Conservation (phyloP, 345 rosid genomes). For the Crucihimalaya himalaica region DNA sequence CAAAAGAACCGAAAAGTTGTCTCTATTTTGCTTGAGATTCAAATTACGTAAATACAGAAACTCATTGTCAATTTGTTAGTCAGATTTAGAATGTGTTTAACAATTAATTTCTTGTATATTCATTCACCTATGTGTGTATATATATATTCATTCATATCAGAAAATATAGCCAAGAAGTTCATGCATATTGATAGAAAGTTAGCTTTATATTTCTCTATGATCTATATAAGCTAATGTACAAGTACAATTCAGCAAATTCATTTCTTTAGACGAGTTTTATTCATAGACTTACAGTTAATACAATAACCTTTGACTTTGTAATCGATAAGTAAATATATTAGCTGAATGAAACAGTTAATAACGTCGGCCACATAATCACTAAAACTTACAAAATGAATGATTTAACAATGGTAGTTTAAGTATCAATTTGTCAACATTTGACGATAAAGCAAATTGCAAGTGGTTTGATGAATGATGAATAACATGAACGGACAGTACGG, state of each 20-base stretch:
- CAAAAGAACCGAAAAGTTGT: constrained; percentile 22
- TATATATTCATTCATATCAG: background rate
- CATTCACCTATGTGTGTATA: background rate
- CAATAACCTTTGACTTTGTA: background rate
- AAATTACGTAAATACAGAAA: background rate
- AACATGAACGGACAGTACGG: constrained; percentile 30
- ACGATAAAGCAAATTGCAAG: background rate
- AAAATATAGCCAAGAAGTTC: background rate
- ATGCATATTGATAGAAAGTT: background rate
- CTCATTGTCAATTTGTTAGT: background rate
- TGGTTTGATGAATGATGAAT: constrained; percentile 13
- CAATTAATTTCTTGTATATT: background rate
- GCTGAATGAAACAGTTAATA: background rate
- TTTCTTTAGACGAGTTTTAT: background rate
- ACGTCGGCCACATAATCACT: background rate
- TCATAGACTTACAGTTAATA: background rate
- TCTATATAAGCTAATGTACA: background rate
- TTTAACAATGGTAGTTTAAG: background rate
- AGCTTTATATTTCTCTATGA: background rate
- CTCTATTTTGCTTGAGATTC: background rate
- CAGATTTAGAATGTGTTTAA: background rate
- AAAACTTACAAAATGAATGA: background rate
- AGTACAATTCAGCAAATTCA: background rate
- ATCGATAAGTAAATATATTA: background rate
- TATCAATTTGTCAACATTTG: background rate